These are phyloP conservation scores for Beauveria rudraprayagi DNA, from an alignment of 2,329 filamentous ascomycete species.

Conservation along the genomic window DNA sequence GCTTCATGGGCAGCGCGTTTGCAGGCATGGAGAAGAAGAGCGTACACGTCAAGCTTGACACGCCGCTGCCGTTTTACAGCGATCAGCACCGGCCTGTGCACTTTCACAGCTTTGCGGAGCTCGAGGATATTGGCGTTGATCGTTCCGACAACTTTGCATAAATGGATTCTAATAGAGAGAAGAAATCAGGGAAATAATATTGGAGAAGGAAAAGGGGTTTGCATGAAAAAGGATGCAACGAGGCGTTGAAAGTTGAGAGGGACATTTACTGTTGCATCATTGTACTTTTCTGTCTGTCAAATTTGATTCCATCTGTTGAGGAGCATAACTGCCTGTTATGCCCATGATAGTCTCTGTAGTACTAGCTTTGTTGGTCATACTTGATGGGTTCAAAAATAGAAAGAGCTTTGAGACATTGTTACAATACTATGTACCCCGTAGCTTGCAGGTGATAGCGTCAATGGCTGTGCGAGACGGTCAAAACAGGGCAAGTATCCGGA, in stretches of 20 bases:
- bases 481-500: too few species aligned
- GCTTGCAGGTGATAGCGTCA: not conserved
- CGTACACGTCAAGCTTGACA: constrained; percentile 88
- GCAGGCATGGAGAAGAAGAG: constrained; percentile 82
- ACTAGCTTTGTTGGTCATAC: constrained; percentile 1
- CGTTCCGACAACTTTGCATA: constrained; percentile 88
- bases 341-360: constrained; percentile 5
- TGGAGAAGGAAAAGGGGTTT: not conserved
- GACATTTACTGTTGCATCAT: not conserved
- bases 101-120: constrained; percentile 94
- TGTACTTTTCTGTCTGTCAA: constrained; percentile 1
- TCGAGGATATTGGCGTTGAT: constrained; percentile 96
- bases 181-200: not conserved
- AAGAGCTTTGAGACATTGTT: not conserved
- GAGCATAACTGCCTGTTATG: not conserved
- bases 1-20: constrained; percentile 91
- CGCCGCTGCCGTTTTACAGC: constrained; percentile 82
- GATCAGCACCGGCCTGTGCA: constrained; percentile 87
- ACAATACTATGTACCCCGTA: not conserved
- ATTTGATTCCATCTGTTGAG: not conserved
- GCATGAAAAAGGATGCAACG: not conserved
- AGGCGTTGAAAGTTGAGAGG: constrained; percentile 3
- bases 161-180: constrained; percentile 14
- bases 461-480: too few species aligned
- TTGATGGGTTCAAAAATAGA: not conserved